These are phyloP conservation scores for Citrullus mucosospermus DNA, from an alignment of 306 rosid species.

Conservation along the genomic window DNA sequence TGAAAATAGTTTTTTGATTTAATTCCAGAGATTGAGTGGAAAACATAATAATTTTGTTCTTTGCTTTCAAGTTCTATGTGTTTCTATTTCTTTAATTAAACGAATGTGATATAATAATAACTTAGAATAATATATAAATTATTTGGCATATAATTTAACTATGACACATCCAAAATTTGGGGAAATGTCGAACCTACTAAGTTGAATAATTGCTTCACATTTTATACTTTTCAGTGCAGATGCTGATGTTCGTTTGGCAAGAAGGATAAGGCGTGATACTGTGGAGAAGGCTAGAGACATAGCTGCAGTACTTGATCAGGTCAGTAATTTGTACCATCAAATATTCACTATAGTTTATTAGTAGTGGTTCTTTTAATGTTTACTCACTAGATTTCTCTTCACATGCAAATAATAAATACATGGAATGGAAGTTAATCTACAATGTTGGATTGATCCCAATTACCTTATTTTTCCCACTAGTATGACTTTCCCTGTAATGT, in stretches of 20 bases:
- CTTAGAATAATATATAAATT: not conserved
- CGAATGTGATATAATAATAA: not conserved
- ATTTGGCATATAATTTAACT: not conserved
- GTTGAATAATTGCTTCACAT: slow-evolving; percentile 52
- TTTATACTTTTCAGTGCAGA: slow-evolving; percentile 91
- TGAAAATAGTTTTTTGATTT: not conserved
- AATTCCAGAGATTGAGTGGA: not conserved
- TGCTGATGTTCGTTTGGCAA: slow-evolving; percentile 98
- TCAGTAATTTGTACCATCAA: slow-evolving; percentile 9
- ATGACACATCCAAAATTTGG: not conserved
- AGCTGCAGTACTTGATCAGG: slow-evolving; percentile 96
- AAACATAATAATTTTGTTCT: not conserved
- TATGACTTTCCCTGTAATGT: not conserved
- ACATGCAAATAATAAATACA: not conserved
- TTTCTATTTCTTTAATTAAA: not conserved
- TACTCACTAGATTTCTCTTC: not conserved
- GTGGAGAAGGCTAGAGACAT: slow-evolving; percentile 73
- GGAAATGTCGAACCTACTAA: slow-evolving; percentile 1
- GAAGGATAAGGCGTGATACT: slow-evolving; percentile 94
- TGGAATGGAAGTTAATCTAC: not conserved
- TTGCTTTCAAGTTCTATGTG: not conserved
- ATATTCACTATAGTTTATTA: not conserved
- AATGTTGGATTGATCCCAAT: not conserved
- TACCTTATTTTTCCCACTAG: not conserved
- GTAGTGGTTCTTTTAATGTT: not conserved